Conservation (phyloP, 768 basidiomycete genomes). For the Leccinum arenicola region DNA sequence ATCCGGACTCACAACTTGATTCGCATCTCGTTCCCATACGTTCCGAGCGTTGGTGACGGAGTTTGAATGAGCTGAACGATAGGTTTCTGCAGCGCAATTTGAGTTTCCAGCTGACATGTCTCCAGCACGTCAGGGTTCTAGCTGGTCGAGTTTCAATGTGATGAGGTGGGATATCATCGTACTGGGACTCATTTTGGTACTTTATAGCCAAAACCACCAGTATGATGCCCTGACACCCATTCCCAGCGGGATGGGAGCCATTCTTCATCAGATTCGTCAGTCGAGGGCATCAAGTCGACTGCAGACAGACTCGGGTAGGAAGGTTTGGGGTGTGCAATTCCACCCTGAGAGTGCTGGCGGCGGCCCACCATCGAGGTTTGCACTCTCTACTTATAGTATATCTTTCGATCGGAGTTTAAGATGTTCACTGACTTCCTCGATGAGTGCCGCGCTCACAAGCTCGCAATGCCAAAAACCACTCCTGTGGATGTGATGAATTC, state of each 20-base stretch:
- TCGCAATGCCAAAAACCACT: too few species aligned
- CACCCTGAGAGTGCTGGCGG: constrained; percentile 93
- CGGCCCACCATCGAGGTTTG: constrained; percentile 54
- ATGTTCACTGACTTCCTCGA: constrained; percentile 95
- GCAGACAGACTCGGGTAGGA: constrained; percentile 73
- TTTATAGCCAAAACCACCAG: constrained; percentile 90
- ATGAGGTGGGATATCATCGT: too few species aligned
- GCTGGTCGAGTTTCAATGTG: too few species aligned
- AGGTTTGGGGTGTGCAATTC: constrained; percentile 98
- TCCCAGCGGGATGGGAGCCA: constrained; percentile 96
- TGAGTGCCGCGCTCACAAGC: constrained; percentile 68
- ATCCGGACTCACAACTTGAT: too few species aligned
- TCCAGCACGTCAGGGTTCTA: too few species aligned
- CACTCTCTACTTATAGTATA: neutral
- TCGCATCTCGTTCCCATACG: too few species aligned
- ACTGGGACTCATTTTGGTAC: too few species aligned
- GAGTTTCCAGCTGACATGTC: too few species aligned
- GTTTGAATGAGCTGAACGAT: too few species aligned
- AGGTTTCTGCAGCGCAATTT: too few species aligned
- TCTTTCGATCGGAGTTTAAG: constrained; percentile 35
- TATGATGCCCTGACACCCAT: constrained; percentile 91
- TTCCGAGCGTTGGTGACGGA: too few species aligned
- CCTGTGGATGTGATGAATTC: too few species aligned
- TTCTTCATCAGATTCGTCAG: constrained; percentile 99
- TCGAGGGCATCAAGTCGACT: constrained; percentile 98